A percentile compares a stretch with the other conserved stretches of the same genome.
Evolutionary conservation across 371 early-diverging fungal genomes (phyloP).

Genomic region (Mucor sp.): DNA sequence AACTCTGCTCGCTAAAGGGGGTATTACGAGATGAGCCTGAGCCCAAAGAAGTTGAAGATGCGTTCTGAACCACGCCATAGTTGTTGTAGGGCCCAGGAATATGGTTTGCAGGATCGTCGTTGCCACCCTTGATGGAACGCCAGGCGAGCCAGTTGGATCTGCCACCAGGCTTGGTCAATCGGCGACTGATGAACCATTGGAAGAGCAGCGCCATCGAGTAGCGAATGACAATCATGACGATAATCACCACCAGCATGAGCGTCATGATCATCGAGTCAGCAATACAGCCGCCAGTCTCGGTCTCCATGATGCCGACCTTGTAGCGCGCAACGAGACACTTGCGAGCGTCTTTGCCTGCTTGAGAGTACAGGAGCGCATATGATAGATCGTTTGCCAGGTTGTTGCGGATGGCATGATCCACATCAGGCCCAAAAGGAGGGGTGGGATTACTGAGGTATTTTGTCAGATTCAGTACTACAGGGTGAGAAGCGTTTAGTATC

Average conservation of each 20-base stretch:
- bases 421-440: constrained; percentile 18
- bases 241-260: constrained; percentile 47
- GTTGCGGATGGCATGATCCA: constrained; percentile 29
- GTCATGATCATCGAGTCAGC: constrained; percentile 54
- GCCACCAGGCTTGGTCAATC: constrained; percentile 51
- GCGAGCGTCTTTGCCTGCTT: constrained; percentile 35
- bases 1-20: constrained; percentile 21
- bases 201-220: constrained; percentile 66
- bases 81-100: constrained; percentile 49
- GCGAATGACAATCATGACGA: constrained; percentile 47
- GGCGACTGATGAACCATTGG: constrained; percentile 57
- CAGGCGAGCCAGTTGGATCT: constrained; percentile 53
- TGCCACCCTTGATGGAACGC: constrained; percentile 54
- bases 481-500: too few relatives aligned
- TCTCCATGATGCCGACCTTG: constrained; percentile 53
- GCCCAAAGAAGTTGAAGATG: constrained; percentile 24
- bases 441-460: constrained; percentile 15
- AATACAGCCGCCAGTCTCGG: constrained; percentile 58
- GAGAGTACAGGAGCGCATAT: constrained; percentile 38
- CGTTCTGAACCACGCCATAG: constrained; percentile 35
- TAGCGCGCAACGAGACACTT: constrained; percentile 48
- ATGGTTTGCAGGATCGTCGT: constrained; percentile 52
- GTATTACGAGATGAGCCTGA: constrained; percentile 32
- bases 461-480: constrained; percentile 40
- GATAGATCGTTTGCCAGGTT: constrained; percentile 51